Base-by-base conservation (phyloP, 805 yeast genomes). In the Saccharomycopsis schoenii region DNA sequence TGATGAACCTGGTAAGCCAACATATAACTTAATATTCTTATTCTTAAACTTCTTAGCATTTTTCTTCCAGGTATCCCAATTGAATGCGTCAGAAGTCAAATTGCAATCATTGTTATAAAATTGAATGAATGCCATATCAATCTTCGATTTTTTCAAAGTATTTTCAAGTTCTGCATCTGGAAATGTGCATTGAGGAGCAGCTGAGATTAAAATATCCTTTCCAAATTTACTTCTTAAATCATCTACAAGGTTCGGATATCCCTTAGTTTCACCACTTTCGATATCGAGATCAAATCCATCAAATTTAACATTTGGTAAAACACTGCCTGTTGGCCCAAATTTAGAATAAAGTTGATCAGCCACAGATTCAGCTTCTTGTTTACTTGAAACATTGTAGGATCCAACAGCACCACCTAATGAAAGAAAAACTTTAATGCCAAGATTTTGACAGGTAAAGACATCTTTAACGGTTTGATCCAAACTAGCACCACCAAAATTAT, bases 271-370 rank as follows among this genome's bases (percentile, higher is more conserved):
- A 68, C 78, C 60, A 9, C 47, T 42, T 36, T 93, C 98, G 67
- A 89, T 83, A 72, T 93, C 97, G 65, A 92, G 85, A 72, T 93
- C 98, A 71, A 91, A 90, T 19, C 98, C 98, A 72, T 93, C 97
- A 55, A 93, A 77, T 24, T 84, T 72, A 1, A 96, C 77, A 66
- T 76, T 80, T 61, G 83, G 87, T 66, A 85, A 83, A 61, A 59
- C 62, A 39, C 60, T 56, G 12, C 63, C 61, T 9, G 37, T 34
- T 42, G 61, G 60, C 14, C 64, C 64, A 52, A 62, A 62, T 11
- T 29, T 19, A 5, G 52, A n/a, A 43, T 62, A 62, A 17, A 62
- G 21, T 9, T 29, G 19, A 14, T 56, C 60, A 14, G 58, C 62
- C 6, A 62, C 34, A 5, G 47, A 55, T 15, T 42, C 1, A 39